Evolutionary conservation across 768 basidiomycete genomes (phyloP).

Genomic region (Kwoniella botswanensis): DNA sequence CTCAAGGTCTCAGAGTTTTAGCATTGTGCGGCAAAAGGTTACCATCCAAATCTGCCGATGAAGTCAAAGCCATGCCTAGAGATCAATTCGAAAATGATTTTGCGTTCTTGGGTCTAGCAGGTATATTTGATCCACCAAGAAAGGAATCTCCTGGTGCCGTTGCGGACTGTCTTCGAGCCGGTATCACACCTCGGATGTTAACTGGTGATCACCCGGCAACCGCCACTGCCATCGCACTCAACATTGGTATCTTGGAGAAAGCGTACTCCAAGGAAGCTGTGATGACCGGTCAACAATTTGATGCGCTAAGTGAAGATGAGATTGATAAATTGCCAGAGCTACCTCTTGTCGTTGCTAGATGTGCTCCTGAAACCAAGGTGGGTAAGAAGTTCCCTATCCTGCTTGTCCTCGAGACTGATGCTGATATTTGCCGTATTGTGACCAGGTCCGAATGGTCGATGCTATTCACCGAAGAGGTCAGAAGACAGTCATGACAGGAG

Average conservation of each 20-base stretch:
- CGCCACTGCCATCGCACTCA: slow-evolving; percentile 64
- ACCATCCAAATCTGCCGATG: slow-evolving; percentile 56
- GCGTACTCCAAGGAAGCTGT: slow-evolving; percentile 50
- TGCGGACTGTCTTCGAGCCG: slow-evolving; percentile 63
- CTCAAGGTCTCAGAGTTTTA: slow-evolving; percentile 60
- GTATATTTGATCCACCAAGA: slow-evolving; percentile 66
- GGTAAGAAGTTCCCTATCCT: slow-evolving; percentile 31
- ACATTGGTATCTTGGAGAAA: slow-evolving; percentile 62
- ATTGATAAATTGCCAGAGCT: slow-evolving; percentile 63
- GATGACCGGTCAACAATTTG: slow-evolving; percentile 63
- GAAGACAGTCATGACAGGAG: slow-evolving; percentile 67
- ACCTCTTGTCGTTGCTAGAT: slow-evolving; percentile 68
- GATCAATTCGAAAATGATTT: slow-evolving; percentile 64
- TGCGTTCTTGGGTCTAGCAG: slow-evolving; percentile 65
- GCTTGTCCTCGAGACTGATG: too few species aligned
- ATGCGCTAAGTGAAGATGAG: slow-evolving; percentile 64
- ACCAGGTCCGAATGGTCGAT: slow-evolving; percentile 64
- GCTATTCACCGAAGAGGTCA: slow-evolving; percentile 66
- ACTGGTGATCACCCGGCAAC: slow-evolving; percentile 67
- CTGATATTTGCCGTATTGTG: neutral
- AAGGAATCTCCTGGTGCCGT: slow-evolving; percentile 66
- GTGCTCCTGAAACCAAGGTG: slow-evolving; percentile 61
- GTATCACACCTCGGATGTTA: slow-evolving; percentile 64
- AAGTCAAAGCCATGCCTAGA: slow-evolving; percentile 52
- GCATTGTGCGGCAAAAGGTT: slow-evolving; percentile 57